Conservation (phyloP, 495 filamentous ascomycete species). For the Podospora anserina region DNA sequence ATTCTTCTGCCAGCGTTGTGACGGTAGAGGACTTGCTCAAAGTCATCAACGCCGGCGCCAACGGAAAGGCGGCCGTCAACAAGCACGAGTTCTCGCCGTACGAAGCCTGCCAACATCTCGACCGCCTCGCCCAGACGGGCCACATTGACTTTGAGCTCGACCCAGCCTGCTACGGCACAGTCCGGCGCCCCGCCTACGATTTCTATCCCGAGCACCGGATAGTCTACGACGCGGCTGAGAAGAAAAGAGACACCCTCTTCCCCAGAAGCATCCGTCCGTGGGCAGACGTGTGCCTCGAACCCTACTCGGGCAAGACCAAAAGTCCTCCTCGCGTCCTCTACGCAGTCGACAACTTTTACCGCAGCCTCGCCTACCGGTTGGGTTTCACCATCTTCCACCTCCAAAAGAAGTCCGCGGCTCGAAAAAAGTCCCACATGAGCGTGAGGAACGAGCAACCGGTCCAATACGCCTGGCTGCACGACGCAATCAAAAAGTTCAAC, state of each 20-base stretch:
- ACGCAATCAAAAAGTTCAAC: not conserved
- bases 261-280: not conserved
- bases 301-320: not conserved
- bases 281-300: not conserved
- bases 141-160: constrained; percentile 25
- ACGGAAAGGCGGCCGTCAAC: constrained; percentile 12
- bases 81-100: constrained; percentile 24
- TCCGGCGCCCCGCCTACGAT: constrained; percentile 18
- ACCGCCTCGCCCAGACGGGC: constrained; percentile 21
- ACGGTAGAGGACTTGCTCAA: constrained; percentile 28
- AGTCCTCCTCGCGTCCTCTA: not conserved
- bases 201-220: constrained; percentile 32
- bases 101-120: constrained; percentile 31
- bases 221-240: not conserved
- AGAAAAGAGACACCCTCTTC: not conserved
- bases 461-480: not conserved
- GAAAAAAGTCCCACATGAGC: not conserved
- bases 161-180: constrained; percentile 25
- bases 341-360: constrained; percentile 27
- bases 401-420: not conserved
- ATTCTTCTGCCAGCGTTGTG: constrained; percentile 8
- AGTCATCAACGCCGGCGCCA: constrained; percentile 26
- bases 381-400: constrained; percentile 23
- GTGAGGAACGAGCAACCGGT: not conserved
- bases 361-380: constrained; percentile 25